phyloP scores from a whole-genome alignment of 179 eudicot species.

The Monotropa hypopitys region DNA sequence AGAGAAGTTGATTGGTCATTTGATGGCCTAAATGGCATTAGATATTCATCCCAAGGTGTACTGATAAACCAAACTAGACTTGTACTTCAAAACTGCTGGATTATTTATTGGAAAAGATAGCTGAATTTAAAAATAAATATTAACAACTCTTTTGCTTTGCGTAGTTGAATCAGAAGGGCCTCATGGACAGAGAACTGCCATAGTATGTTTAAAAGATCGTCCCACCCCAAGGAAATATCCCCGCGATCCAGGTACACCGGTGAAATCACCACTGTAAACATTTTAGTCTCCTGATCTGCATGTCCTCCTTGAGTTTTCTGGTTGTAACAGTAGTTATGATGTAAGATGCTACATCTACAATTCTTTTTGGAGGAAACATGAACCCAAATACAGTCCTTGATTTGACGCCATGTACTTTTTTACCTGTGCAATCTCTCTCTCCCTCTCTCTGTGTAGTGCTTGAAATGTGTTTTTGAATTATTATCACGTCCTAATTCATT shows the following conservation, averaged over 20 bases:
- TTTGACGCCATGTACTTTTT: background rate
- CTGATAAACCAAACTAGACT: background rate
- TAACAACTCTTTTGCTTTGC: background rate
- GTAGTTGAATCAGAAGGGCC: slow-evolving; percentile 83
- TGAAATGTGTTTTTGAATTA: too few species aligned
- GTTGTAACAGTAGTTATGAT: background rate
- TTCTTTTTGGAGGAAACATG: background rate
- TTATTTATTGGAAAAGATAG: background rate
- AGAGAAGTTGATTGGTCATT: background rate
- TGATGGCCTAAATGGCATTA: background rate
- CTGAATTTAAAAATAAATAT: background rate
- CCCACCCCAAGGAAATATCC: slow-evolving; percentile 82
- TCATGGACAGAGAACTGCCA: slow-evolving; percentile 77
- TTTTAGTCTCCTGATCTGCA: slow-evolving; percentile 15
- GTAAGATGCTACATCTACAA: background rate
- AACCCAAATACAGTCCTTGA: background rate
- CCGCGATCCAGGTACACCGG: slow-evolving; percentile 81
- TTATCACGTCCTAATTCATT: too few species aligned
- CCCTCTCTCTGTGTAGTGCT: background rate
- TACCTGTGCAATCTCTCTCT: background rate
- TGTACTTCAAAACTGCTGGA: background rate
- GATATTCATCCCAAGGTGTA: background rate
- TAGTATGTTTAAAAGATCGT: slow-evolving; percentile 49
- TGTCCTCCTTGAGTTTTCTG: background rate
- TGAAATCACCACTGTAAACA: slow-evolving; percentile 61